Conservation (phyloP, 305 asterid genomes). For the Stenogyne calaminthoides region DNA sequence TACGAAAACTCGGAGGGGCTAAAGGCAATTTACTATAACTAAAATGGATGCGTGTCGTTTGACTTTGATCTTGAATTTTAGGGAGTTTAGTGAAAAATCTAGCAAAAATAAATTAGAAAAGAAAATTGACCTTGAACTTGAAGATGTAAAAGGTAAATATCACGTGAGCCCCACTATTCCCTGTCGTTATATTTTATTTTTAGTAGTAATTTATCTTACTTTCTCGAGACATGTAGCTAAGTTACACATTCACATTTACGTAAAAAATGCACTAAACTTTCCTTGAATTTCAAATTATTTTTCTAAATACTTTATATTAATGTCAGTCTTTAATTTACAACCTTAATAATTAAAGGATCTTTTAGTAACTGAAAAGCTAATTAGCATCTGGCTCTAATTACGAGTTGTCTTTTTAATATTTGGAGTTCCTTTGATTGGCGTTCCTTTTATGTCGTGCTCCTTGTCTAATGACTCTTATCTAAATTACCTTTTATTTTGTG, state of each 20-base stretch:
- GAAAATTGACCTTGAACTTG: not conserved
- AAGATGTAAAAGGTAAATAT: slow-evolving; percentile 9
- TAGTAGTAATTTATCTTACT: not conserved
- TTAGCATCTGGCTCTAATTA: slow-evolving; percentile 31
- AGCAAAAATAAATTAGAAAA: not conserved
- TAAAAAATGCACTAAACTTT: too few relatives aligned
- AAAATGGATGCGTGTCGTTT: not conserved
- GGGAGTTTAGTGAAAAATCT: not conserved
- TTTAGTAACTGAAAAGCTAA: slow-evolving; percentile 13
- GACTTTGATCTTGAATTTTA: slow-evolving; percentile 11
- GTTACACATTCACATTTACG: not conserved
- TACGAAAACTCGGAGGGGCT: not conserved
- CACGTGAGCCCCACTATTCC: slow-evolving; percentile 30
- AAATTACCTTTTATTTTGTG: not conserved
- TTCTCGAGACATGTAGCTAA: slow-evolving; percentile 21
- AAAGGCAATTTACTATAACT: not conserved
- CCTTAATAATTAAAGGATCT: not conserved
- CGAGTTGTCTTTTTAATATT: slow-evolving; percentile 4
- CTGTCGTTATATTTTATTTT: not conserved
- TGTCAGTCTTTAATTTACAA: not conserved
- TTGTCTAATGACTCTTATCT: slow-evolving; percentile 25
- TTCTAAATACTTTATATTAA: too few relatives aligned
- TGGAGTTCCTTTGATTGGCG: slow-evolving; percentile 13
- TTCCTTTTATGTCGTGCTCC: slow-evolving; percentile 6
- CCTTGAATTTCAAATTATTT: too few relatives aligned